Base-by-base conservation (phyloP, 345 rosid species). In the Isatis tinctoria region DNA sequence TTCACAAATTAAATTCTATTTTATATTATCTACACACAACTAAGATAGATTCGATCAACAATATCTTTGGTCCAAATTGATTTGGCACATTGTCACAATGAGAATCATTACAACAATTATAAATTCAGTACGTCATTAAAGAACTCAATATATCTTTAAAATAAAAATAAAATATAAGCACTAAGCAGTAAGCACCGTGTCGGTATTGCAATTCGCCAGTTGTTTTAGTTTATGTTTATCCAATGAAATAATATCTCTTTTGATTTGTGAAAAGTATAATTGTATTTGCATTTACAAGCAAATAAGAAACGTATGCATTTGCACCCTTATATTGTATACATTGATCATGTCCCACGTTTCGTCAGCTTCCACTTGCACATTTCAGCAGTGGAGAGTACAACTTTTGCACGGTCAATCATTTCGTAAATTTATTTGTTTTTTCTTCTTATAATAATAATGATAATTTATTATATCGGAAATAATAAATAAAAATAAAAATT, bases 31-130 rank as follows among this genome's bases (percentile, higher is more conserved):
- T 14, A 59, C 45, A 30, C 43, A 69, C 44, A 57, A 45, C 27
- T 70, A n/a, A 44, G 51, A 36, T 71, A 60, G 60, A 71, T 71
- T 71, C 75, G 22, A 8, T 9, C 60, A 71, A 71, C 75, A 71
- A 60, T 47, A 60, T 71, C 75, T 36, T 60, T 60, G 60, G 75
- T 26, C 32, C 27, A 71, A 36, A 71, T 48, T 71, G 75, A 48
- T 60, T 71, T 47, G 67, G 68, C 68, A 48, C 51, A 71, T 60
- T 71, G 67, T 71, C 75, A 36, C 20, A 71, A 37, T 37, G 4
- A 71, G 67, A 71, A 60, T 70, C 67, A 36, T 60, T 60, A 71
- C 60, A 27, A 30, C 8, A 11, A 32, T 18, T 18, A 32, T 47
- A 47, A 47, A 65, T 65, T 18, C 30, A 12, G 4, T 65, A 32